Evolutionary conservation across 129 eudicot species (phyloP), one percentile per base, ranked within the genome.

Genomic region (Chrysanthemum lavandulifolium): DNA sequence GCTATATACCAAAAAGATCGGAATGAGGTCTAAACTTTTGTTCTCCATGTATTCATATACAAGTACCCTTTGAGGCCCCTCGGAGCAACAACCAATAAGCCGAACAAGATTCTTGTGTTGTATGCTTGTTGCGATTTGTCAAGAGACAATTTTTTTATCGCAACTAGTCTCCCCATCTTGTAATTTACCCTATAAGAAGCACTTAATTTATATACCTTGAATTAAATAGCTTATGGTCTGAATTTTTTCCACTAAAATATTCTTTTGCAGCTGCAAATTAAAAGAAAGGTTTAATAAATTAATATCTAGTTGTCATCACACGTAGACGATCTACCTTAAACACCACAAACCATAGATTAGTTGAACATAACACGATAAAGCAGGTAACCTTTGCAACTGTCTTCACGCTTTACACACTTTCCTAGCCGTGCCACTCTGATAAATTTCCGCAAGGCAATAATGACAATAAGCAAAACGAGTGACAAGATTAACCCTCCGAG

Each of bases 51-150:
- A 89, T 68, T 89, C 96, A 52, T 89, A 89, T 11, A 87, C 96
- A 59, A 89, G 96, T 53, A 90, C 73, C 47, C 93, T 73, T 58
- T 90, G 87, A 67, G 81, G 82, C 25, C 96, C 91, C 25, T 79
- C 87, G 0, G 83, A 86, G 77, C 96, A 90, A 13, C 88, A 90
- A 4, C 96, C 96, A n/a, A 90, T 77, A 74, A 90, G 90, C 51
- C 93, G 85, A 18, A 90, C 87, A 3, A 90, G 85, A 81, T 90
- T 87, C 77, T 85, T 90, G 84, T 90, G 96, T 61, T 90, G 96
- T 76, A 90, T 85, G 78, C 96, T 84, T 2, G 96, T 62, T 79
- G 88, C 0, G 90, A 86, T 73, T 89, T 86, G 4, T 83, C 86
- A 6, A 74, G 31, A 67, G 84, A 76, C 4, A 87, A 80, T 81